Base-by-base conservation (phyloP, 2,329 filamentous ascomycete genomes). In the Fusarium pininemorale region DNA sequence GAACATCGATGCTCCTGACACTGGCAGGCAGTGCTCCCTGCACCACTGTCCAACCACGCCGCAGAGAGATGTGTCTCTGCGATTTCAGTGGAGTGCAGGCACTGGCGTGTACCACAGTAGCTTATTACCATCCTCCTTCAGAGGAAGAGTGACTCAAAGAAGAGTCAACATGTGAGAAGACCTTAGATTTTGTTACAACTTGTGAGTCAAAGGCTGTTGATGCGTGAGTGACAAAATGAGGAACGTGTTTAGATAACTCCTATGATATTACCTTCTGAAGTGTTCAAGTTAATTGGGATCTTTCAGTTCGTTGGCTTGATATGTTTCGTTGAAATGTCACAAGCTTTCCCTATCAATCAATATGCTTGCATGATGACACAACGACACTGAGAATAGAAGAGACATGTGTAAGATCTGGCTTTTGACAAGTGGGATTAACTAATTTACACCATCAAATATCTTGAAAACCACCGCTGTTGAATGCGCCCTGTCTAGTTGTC, bases 351-450 rank as follows among this genome's bases (percentile, higher is more conserved):
- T 8, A 16, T 35, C 7, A 35, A 35, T 2, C 14, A 35, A 35
- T 1, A 35, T 35, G 3, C 32, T 35, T 35, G 14, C 0, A 35
- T 15, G 0, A 35, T 8, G 14, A 35, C 32, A 15, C 7, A 35
- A 35, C 1, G 7, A 0, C 14, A 35, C 14, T 35, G 14, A 16
- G 14, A 35, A 16, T 35, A 1, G 0, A 35, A 16, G 32, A 35
- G 0, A 35, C 1, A 1, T 35, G 0, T 35, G 14, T 8, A 35
- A 4, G 1, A 0, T 16, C 32, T 35, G 32, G 0, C 7, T 35
- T 35, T 35, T 35, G 1, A 0, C 32, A 35, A 4, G 14, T 1
- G 3, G 32, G 2, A 0, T 35, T 3, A 35, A 8, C 32, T 35
- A 35, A 35, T 35, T 35, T 35, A 24, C n/a, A 18, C 15, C 42